Evolutionary conservation across 768 basidiomycete genomes (phyloP), one percentile per base, ranked within the genome.

Genomic region (Glaciozyma antarctica): DNA sequence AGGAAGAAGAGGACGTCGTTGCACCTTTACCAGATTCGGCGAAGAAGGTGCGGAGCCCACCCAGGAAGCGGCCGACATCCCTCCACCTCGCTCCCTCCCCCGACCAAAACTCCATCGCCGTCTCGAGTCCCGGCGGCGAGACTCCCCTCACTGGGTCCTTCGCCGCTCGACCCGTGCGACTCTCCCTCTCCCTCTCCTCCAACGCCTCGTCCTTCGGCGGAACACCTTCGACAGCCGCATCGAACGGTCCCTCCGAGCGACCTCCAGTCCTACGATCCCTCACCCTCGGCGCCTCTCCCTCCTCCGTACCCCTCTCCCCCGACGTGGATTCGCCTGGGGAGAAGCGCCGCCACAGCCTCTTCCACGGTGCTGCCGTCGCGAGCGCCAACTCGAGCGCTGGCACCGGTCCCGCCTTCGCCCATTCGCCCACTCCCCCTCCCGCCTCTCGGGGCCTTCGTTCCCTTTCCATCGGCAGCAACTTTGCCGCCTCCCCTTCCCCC

Each of bases 151-250:
- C 19, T 22, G 30, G 10, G 5, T 32, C 57, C 2, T 19, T 66
- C 61, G 32, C 65, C 57, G n/a, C n/a, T 15, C 55, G 26, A 41
- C 56, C 62, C 26, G 64, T 70, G 38, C 69, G 69, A 24, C 63
- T 70, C 41, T 70, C 68, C 28, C 68, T 70, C 51, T 73, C 70
- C 28, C 53, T 66, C 52, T 65, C 72, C 16, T 66, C 67, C 19
- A 63, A 63, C 9, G 48, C 54, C 16, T 43, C 62, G 5, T 52
- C 64, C 5, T 53, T 62, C 32, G 32, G 26, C 43, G 66, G 63
- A 4, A 65, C 68, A 9, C 68, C 68, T 5, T 61, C 71, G 5
- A 62, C 48, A 61, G 41, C 68, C 24, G 41, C 64, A 44, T 53
- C 38, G 21, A 44, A 38, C 60, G 53, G 30, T 26, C 38, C 61